Evolutionary conservation across 192 early-diverging fungal species (phyloP).

Genomic region (Chytriomyces sp.): DNA sequence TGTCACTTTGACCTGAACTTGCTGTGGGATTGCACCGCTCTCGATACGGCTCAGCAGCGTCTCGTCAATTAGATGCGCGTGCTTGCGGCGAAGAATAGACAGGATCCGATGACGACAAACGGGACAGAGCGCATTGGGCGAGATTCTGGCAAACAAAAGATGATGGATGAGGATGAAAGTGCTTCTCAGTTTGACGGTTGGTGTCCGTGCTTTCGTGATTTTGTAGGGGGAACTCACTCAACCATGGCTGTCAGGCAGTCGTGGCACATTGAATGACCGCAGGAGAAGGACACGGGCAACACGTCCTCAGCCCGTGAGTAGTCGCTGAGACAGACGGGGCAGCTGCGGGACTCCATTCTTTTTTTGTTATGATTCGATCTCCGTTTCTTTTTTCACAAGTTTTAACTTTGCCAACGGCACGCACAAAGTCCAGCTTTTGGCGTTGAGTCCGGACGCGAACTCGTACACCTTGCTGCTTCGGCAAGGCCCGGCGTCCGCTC

Average conservation of each 20-base stretch:
- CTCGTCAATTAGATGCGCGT: constrained; percentile 16
- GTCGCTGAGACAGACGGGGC: constrained; percentile 19
- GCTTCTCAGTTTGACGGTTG: neutral
- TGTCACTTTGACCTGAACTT: too few species aligned
- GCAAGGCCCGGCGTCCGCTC: neutral
- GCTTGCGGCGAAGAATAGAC: constrained; percentile 10
- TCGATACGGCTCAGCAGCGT: neutral
- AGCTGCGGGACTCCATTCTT: neutral
- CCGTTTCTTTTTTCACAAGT: constrained; percentile 7
- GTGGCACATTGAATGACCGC: constrained; percentile 16
- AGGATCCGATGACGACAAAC: constrained; percentile 35
- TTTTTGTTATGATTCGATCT: neutral
- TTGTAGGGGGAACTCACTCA: neutral
- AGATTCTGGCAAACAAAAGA: neutral
- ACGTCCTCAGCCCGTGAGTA: constrained; percentile 13
- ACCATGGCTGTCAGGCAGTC: constrained; percentile 18
- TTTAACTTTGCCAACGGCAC: neutral
- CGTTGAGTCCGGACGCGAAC: neutral
- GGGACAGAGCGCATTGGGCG: constrained; percentile 28
- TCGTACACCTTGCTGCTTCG: neutral
- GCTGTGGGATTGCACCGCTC: neutral
- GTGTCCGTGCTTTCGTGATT: neutral
- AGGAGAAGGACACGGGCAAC: constrained; percentile 17
- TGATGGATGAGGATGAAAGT: neutral
- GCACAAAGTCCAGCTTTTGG: neutral